phyloP scores from a whole-genome alignment of 306 rosid species.

The Dicorynia guianensis region DNA sequence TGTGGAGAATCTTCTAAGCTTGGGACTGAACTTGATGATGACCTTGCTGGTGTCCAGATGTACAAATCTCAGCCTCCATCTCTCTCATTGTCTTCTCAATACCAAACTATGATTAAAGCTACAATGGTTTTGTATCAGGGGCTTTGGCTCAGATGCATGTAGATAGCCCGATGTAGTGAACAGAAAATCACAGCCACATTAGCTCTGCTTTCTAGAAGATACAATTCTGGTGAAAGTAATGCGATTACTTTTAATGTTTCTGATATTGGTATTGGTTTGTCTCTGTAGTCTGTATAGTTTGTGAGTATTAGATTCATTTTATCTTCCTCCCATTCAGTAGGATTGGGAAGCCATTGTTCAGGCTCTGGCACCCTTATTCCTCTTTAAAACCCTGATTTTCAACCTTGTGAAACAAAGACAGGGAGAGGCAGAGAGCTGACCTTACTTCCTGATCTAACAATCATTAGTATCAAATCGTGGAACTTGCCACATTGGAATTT shows the following conservation, averaged over 20 bases:
- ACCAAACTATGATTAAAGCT: constrained; percentile 43
- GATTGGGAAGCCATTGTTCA: too few species aligned
- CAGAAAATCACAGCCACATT: constrained; percentile 31
- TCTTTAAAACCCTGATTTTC: too few species aligned
- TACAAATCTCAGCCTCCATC: constrained; percentile 44
- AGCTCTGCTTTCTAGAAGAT: constrained; percentile 8
- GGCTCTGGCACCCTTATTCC: too few species aligned
- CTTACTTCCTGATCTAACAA: too few species aligned
- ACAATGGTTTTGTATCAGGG: constrained; percentile 23
- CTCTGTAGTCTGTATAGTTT: neutral
- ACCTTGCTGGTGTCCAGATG: constrained; percentile 38
- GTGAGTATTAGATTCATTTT: neutral
- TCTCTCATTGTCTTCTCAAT: constrained; percentile 47
- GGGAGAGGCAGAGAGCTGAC: too few species aligned
- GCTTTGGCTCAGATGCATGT: constrained; percentile 50
- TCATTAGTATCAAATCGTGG: too few species aligned
- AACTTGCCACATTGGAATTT: too few species aligned
- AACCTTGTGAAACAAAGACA: too few species aligned
- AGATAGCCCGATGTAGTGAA: constrained; percentile 42
- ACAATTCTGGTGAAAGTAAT: constrained; percentile 39
- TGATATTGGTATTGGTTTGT: neutral
- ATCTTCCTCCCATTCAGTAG: neutral
- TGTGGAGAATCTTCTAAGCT: neutral
- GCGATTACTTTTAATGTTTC: neutral
- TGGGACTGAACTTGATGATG: constrained; percentile 44